Evolutionary conservation across 495 filamentous ascomycete species (phyloP), one percentile per base, ranked within the genome.

Genomic region (Letharia lupina): DNA sequence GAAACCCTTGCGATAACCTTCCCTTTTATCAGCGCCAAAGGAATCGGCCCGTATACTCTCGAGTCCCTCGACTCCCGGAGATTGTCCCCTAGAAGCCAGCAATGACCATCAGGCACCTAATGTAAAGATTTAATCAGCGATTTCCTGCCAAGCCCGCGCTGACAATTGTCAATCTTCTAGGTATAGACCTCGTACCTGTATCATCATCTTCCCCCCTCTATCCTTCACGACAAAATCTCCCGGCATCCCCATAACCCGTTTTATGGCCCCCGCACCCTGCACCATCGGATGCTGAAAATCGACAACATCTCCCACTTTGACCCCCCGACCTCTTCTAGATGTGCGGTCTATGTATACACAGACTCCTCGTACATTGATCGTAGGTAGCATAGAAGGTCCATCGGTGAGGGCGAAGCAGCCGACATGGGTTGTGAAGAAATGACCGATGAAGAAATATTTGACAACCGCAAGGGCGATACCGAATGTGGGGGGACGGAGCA

Each of bases 11-110:
- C 86, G 52, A 94, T 77, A n/a, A 96, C 85, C 76, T 95, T 97
- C 42, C 93, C 93, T 73, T 83, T 87, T 57, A 97, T 84, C 68
- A 97, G 75, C 0, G 82, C 92, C 75, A 97, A 76, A 16, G 94
- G 93, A 28, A 98, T 70, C 0, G 94, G 91, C 0, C 94, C 94
- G 76, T 87, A 96, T 42, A 83, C 78, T 69, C 94, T 84, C 64
- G 91, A 96, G 79, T 98, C 94, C 59, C 89, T 78, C 42, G 91
- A 96, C 73, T 81, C 88, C 15, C 84, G 82, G 58, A 93, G 72
- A 76, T 97, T 97, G 73, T 98, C 94, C 7, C 94, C 94, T 2
- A 84, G 84, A 13, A 96, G 75, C 82, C 90, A 97, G 70, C 89
- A 91, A 79, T 97, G 93, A 12, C 94, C 94, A 70, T 87, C 80